A percentile compares a stretch with the other conserved stretches of the same genome.
Conservation (phyloP, 805 yeast species). For the Candida maesae region DNA sequence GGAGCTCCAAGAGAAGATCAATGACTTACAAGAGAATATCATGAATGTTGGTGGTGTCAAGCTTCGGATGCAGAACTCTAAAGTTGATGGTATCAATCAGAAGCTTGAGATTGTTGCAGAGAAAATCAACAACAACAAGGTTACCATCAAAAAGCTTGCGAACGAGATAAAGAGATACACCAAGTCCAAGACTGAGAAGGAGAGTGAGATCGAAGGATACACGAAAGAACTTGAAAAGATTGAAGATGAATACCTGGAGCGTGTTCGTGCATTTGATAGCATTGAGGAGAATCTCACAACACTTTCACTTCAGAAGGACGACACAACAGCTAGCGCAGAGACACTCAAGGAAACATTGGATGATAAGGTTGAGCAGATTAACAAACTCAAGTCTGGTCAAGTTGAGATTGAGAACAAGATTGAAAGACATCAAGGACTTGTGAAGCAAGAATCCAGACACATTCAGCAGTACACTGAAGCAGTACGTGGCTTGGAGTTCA, state of each 20-base stretch:
- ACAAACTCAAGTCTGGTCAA: slow-evolving; percentile 58
- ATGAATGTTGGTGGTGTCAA: slow-evolving; percentile 91
- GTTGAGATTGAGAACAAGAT: slow-evolving; percentile 61
- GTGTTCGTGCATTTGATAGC: slow-evolving; percentile 25
- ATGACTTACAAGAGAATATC: slow-evolving; percentile 65
- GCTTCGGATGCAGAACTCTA: slow-evolving; percentile 72
- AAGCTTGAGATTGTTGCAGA: slow-evolving; percentile 57
- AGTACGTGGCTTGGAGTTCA: slow-evolving; percentile 40
- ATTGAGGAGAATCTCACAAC: slow-evolving; percentile 34
- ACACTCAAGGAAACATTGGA: slow-evolving; percentile 37
- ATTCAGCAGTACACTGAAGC: slow-evolving; percentile 33
- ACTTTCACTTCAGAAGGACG: slow-evolving; percentile 32
- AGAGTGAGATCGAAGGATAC: slow-evolving; percentile 40
- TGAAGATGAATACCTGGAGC: slow-evolving; percentile 28
- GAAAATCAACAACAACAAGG: slow-evolving; percentile 53
- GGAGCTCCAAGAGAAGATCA: slow-evolving; percentile 53
- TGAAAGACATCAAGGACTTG: slow-evolving; percentile 48
- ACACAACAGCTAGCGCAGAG: slow-evolving; percentile 38
- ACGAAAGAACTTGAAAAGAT: slow-evolving; percentile 34
- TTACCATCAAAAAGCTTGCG: slow-evolving; percentile 55
- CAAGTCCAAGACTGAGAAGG: slow-evolving; percentile 43
- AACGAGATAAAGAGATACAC: slow-evolving; percentile 57
- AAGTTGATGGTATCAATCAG: slow-evolving; percentile 71
- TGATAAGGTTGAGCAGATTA: slow-evolving; percentile 40
- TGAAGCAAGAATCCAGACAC: slow-evolving; percentile 37